Conservation (phyloP, 2,329 filamentous ascomycete genomes). For the Exophiala sideris region DNA sequence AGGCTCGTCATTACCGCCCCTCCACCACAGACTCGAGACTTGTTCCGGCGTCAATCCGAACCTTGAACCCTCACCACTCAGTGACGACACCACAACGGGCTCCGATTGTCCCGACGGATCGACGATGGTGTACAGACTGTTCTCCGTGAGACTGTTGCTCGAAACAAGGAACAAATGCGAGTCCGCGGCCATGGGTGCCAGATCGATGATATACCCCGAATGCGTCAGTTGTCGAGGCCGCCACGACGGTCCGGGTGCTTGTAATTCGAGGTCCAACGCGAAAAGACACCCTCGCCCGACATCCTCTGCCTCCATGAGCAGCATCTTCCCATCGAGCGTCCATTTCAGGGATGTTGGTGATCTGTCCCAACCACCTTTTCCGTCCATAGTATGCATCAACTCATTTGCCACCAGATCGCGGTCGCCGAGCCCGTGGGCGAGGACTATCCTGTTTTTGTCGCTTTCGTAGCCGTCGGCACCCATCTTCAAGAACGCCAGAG, state of each 20-base stretch:
- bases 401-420: conserved; percentile 31
- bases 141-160: conserved; percentile 44
- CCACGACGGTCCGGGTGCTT: conserved; percentile 9
- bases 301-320: conserved; percentile 43
- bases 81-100: conserved; percentile 38
- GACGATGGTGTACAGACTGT: conserved; percentile 42
- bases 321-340: conserved; percentile 39
- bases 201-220: conserved; percentile 41
- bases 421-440: conserved; percentile 40
- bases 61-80: conserved; percentile 34
- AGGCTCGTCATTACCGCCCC: conserved; percentile 42
- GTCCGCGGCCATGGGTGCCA: conserved; percentile 34
- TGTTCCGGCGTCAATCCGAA: conserved; percentile 43
- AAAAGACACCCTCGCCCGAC: conserved; percentile 43
- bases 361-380: conserved; percentile 40
- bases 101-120: conserved; percentile 34
- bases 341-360: conserved; percentile 43
- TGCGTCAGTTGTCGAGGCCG: conserved; percentile 36
- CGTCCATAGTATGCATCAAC: conserved; percentile 36
- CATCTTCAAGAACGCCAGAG: conserved; percentile 44
- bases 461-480: conserved; percentile 46
- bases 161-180: conserved; percentile 41
- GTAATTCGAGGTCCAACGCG: conserved; percentile 27
- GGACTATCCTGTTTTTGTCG: conserved; percentile 45
- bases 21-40: conserved; percentile 46